Conservation (phyloP, 1,284 basidiomycete genomes). For the Cryptococcus jaspeensis region DNA sequence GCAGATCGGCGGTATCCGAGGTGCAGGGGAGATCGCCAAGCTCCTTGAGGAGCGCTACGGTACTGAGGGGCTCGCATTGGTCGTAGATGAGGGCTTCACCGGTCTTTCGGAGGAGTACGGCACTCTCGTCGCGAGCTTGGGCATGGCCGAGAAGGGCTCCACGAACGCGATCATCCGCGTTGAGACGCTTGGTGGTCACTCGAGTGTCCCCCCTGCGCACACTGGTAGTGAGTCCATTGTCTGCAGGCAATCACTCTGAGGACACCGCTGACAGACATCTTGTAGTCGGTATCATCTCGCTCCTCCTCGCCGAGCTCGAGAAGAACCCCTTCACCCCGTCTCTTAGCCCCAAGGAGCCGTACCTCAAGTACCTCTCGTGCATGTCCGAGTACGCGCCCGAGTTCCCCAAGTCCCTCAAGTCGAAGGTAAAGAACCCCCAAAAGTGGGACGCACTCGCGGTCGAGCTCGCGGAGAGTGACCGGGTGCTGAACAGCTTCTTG, state of each 20-base stretch:
- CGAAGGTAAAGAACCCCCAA: slow-evolving; percentile 40
- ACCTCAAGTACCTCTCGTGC: slow-evolving; percentile 54
- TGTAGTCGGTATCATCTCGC: slow-evolving; percentile 49
- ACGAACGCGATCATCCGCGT: slow-evolving; percentile 44
- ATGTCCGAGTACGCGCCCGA: slow-evolving; percentile 52
- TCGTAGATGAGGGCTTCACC: slow-evolving; percentile 55
- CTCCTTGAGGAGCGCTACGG: slow-evolving; percentile 50
- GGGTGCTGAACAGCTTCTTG: slow-evolving; percentile 44
- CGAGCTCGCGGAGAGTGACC: slow-evolving; percentile 37
- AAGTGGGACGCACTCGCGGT: slow-evolving; percentile 51
- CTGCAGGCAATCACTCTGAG: background rate
- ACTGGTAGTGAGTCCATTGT: slow-evolving; percentile 46
- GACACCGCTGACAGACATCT: background rate
- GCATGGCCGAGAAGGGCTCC: slow-evolving; percentile 55
- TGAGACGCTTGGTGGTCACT: slow-evolving; percentile 50
- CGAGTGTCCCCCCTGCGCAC: slow-evolving; percentile 48
- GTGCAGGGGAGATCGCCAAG: slow-evolving; percentile 43
- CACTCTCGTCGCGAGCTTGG: slow-evolving; percentile 47
- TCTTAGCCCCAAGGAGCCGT: slow-evolving; percentile 48
- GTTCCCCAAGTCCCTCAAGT: slow-evolving; percentile 42
- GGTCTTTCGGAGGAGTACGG: slow-evolving; percentile 48
- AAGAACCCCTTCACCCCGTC: slow-evolving; percentile 43
- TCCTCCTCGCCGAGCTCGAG: slow-evolving; percentile 46
- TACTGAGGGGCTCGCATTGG: slow-evolving; percentile 47
- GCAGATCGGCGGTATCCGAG: slow-evolving; percentile 48